Evolutionary conservation across 148 eudicot species (phyloP).

Genomic region (Cornus controversa): DNA sequence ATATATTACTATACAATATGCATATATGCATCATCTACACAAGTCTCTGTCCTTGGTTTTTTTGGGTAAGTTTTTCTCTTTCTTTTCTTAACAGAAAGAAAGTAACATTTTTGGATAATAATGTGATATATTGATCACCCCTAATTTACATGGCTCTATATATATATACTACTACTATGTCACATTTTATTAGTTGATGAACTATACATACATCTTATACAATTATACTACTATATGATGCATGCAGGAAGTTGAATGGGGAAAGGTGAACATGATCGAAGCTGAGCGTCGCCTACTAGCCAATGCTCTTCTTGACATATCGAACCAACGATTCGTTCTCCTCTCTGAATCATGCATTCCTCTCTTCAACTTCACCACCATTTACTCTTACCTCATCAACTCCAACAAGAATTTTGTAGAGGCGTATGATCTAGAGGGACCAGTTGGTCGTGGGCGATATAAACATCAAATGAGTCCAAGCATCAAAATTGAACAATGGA

Average conservation of each 20-base stretch:
- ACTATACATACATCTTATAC: not conserved
- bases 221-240: not conserved
- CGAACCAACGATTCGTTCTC: conserved; percentile 48
- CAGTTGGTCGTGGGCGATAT: conserved; percentile 46
- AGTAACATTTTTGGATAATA: too few species aligned
- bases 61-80: too few species aligned
- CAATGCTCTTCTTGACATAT: conserved; percentile 51
- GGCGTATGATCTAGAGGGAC: conserved; percentile 39
- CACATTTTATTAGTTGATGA: not conserved
- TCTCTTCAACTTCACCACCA: conserved; percentile 52
- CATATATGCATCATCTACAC: too few species aligned
- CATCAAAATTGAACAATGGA: conserved; percentile 42
- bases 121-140: too few species aligned
- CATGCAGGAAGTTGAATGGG: conserved; percentile 53
- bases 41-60: too few species aligned
- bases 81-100: too few species aligned
- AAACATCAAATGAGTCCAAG: conserved; percentile 37
- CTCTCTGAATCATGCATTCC: conserved; percentile 70
- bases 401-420: conserved; percentile 40
- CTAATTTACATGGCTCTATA: too few species aligned
- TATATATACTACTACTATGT: too few species aligned
- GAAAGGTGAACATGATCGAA: conserved; percentile 42
- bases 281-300: conserved; percentile 57
- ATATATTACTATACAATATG: too few species aligned
- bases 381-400: conserved; percentile 48